Percentiles rank a stretch among this genome's conserved stretches.
Conservation (phyloP, 352 stramenopile species). For the Pythium periplocum region DNA sequence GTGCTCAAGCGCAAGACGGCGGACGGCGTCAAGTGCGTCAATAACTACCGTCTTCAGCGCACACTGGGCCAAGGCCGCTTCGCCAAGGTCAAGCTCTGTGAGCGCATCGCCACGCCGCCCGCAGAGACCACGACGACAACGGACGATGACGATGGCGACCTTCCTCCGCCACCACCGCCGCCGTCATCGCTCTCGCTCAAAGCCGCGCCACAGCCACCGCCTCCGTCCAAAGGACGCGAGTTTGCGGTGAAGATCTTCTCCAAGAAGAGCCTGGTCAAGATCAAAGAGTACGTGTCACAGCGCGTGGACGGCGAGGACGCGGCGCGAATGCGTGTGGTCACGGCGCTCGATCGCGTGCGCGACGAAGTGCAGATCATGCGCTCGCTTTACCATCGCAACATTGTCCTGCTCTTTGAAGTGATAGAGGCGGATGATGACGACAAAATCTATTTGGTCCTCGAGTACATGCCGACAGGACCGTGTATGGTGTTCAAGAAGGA, state of each 20-base stretch:
- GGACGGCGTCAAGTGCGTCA: slow-evolving; percentile 55
- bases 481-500: slow-evolving; percentile 79
- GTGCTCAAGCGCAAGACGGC: slow-evolving; percentile 42
- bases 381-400: slow-evolving; percentile 85
- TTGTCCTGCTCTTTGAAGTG: slow-evolving; percentile 89
- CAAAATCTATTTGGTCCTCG: slow-evolving; percentile 84
- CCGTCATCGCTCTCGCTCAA: slow-evolving; percentile 1
- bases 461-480: slow-evolving; percentile 77
- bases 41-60: slow-evolving; percentile 75
- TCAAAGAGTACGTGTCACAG: slow-evolving; percentile 72
- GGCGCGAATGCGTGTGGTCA: slow-evolving; percentile 62
- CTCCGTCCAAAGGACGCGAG: slow-evolving; percentile 22
- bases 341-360: slow-evolving; percentile 71
- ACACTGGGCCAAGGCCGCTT: slow-evolving; percentile 75
- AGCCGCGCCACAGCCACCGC: neutral
- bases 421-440: slow-evolving; percentile 73
- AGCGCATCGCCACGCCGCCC: slow-evolving; percentile 32
- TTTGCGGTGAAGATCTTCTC: slow-evolving; percentile 87
- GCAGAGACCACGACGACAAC: neutral
- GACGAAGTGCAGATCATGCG: slow-evolving; percentile 88
- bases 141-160: neutral
- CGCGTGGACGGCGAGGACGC: slow-evolving; percentile 3
- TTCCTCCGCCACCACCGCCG: slow-evolving; percentile 6
- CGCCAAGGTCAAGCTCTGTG: slow-evolving; percentile 82
- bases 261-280: slow-evolving; percentile 62